phyloP scores from a whole-genome alignment of 768 basidiomycete genomes.

The Psilocybe tampanensis region DNA sequence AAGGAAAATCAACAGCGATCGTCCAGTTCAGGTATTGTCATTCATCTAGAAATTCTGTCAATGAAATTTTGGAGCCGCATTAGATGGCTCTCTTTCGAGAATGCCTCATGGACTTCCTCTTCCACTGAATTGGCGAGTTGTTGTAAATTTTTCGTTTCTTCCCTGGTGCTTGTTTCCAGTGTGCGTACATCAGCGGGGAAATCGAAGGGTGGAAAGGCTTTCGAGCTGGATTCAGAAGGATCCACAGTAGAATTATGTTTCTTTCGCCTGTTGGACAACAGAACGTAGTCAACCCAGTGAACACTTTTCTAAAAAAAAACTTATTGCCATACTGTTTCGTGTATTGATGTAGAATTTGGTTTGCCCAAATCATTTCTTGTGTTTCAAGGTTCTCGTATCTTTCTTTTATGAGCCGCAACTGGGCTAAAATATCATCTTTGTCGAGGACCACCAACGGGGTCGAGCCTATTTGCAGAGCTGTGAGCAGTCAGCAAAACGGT shows the following conservation, averaged over 20 bases:
- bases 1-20: too few relatives aligned
- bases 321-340: slow-evolving; percentile 13
- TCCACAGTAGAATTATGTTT: slow-evolving; percentile 13
- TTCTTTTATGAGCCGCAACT: slow-evolving; percentile 13
- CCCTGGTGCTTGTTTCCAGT: slow-evolving; percentile 12
- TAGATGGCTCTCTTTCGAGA: slow-evolving; percentile 11
- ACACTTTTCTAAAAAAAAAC: not conserved
- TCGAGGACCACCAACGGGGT: slow-evolving; percentile 12
- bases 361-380: slow-evolving; percentile 15
- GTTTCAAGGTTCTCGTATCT: slow-evolving; percentile 4
- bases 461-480: slow-evolving; percentile 4
- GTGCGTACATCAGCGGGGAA: slow-evolving; percentile 11
- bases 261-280: slow-evolving; percentile 11
- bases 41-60: slow-evolving; percentile 13
- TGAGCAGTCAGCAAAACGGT: not conserved
- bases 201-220: slow-evolving; percentile 21
- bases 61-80: slow-evolving; percentile 18
- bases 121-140: slow-evolving; percentile 16
- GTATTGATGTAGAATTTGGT: slow-evolving; percentile 7
- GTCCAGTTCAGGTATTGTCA: too few relatives aligned
- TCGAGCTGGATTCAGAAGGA: slow-evolving; percentile 20
- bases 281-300: not conserved
- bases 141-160: slow-evolving; percentile 16
- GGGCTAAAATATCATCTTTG: slow-evolving; percentile 19
- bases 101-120: slow-evolving; percentile 11